Conservation (phyloP, 2,329 filamentous ascomycete genomes). For the Ramularia endophylla region DNA sequence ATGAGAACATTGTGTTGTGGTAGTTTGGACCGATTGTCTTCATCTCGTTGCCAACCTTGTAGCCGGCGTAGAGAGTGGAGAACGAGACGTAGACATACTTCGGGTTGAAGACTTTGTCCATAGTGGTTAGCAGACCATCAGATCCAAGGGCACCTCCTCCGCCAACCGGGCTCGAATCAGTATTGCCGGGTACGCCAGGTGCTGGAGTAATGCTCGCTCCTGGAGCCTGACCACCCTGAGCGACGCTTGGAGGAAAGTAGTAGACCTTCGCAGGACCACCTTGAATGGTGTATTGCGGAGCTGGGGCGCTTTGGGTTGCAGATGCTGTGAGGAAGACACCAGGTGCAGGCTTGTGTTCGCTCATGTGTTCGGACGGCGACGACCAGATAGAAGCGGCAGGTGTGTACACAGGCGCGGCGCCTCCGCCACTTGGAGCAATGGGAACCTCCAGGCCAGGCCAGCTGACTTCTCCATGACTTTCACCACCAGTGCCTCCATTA, state of each 20-base stretch:
- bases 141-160: too few relatives aligned
- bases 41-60: constrained; percentile 6
- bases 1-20: constrained; percentile 18
- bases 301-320: neutral
- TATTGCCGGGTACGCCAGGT: neutral
- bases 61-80: constrained; percentile 9
- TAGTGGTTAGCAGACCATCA: constrained; percentile 1
- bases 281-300: constrained; percentile 17
- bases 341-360: too few relatives aligned
- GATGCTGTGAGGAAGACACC: too few relatives aligned
- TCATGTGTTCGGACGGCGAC: too few relatives aligned
- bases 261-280: constrained; percentile 22
- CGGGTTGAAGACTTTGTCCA: constrained; percentile 9
- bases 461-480: too few relatives aligned
- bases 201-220: neutral
- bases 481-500: too few relatives aligned
- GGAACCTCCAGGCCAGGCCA: too few relatives aligned
- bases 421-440: too few relatives aligned
- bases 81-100: constrained; percentile 10
- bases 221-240: constrained; percentile 2
- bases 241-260: constrained; percentile 19
- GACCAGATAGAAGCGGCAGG: too few relatives aligned
- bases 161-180: neutral
- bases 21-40: constrained; percentile 20
- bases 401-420: too few relatives aligned